Conservation (phyloP, 2,329 filamentous ascomycete genomes). For the Dactylellina leptospora region DNA sequence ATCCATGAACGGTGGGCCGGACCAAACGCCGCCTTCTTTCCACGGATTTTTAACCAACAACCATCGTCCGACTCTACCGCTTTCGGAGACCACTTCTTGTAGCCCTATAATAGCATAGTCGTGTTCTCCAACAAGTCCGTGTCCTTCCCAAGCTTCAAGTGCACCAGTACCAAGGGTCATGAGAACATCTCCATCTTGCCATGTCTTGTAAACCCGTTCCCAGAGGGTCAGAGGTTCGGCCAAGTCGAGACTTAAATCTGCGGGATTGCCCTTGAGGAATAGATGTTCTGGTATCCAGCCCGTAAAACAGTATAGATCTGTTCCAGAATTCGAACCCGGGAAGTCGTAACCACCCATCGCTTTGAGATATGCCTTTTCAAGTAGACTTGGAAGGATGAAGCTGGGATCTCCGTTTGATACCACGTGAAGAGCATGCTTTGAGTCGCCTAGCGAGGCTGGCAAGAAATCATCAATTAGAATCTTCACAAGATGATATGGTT, state of each 20-base stretch:
- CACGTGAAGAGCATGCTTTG: constrained; percentile 77
- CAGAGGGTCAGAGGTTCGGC: constrained; percentile 79
- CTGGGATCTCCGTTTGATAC: constrained; percentile 81
- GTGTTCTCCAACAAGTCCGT: constrained; percentile 87
- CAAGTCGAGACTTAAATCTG: constrained; percentile 69
- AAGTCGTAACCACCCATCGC: constrained; percentile 96
- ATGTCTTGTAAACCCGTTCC: constrained; percentile 77
- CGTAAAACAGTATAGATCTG: constrained; percentile 88
- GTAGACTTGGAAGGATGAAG: constrained; percentile 88
- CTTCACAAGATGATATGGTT: constrained; percentile 60
- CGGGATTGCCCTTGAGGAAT: constrained; percentile 76
- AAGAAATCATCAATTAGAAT: constrained; percentile 90
- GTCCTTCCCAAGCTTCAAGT: constrained; percentile 78
- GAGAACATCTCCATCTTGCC: constrained; percentile 80
- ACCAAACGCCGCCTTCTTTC: constrained; percentile 82
- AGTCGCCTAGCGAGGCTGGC: constrained; percentile 75
- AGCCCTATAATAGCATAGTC: constrained; percentile 92
- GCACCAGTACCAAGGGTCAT: constrained; percentile 90
- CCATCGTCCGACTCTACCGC: constrained; percentile 68
- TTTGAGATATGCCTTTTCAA: constrained; percentile 97
- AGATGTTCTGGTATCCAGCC: constrained; percentile 98
- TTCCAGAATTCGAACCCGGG: constrained; percentile 94
- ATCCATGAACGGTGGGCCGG: constrained; percentile 61
- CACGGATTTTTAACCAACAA: constrained; percentile 95
- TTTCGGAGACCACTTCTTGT: constrained; percentile 64